These are phyloP conservation scores for Diaporthe sp. DNA, from an alignment of 2,329 filamentous ascomycete species.

Conservation along the genomic window DNA sequence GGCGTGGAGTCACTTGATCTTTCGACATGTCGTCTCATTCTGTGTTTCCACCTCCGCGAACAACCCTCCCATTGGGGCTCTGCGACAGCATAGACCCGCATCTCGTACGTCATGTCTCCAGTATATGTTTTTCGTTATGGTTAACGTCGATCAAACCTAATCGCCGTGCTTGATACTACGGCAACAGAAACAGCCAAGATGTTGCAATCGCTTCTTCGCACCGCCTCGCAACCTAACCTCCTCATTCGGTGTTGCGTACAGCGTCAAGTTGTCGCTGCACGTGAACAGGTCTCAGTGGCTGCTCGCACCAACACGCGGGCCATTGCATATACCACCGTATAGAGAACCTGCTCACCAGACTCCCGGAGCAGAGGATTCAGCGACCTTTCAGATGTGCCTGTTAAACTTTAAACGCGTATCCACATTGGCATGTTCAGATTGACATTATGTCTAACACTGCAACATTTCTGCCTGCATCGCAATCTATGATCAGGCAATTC, in stretches of 20 bases:
- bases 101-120: constrained; percentile 20
- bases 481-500: neutral
- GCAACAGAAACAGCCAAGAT: constrained; percentile 18
- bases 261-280: neutral
- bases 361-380: neutral
- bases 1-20: constrained; percentile 26
- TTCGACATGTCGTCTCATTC: constrained; percentile 26
- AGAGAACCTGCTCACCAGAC: neutral
- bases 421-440: neutral
- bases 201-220: constrained; percentile 5
- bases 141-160: constrained; percentile 31
- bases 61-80: neutral
- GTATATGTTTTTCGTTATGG: constrained; percentile 11
- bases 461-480: neutral
- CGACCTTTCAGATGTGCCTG: neutral
- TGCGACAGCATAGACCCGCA: constrained; percentile 6
- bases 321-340: neutral
- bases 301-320: neutral
- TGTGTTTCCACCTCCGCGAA: constrained; percentile 1
- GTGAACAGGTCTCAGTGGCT: neutral
- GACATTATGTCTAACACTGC: neutral
- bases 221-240: neutral
- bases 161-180: constrained; percentile 12
- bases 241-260: neutral
- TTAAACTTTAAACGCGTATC: neutral